phyloP scores from a whole-genome alignment of 768 basidiomycete genomes.

The Tricholoma terreum region DNA sequence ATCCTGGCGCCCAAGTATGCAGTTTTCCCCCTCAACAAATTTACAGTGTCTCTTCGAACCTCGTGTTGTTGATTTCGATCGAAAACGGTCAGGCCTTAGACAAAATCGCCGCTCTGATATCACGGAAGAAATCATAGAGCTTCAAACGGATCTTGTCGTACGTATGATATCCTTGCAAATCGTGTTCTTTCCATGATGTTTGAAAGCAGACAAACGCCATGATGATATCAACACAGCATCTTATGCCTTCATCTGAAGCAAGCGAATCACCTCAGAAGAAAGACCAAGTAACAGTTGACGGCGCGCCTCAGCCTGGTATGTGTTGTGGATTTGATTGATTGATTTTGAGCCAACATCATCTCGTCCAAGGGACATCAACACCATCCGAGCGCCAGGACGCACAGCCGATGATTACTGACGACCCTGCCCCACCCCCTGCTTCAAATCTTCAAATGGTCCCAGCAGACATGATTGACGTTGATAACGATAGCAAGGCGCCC shows the following conservation, averaged over 20 bases:
- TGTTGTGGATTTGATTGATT: neutral
- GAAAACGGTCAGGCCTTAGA: slow-evolving; percentile 54
- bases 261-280: slow-evolving; percentile 18
- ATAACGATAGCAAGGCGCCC: slow-evolving; percentile 39
- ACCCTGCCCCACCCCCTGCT: slow-evolving; percentile 26
- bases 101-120: slow-evolving; percentile 55
- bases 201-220: slow-evolving; percentile 78
- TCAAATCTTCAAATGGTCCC: slow-evolving; percentile 21
- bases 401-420: slow-evolving; percentile 29
- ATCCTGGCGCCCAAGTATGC: slow-evolving; percentile 15
- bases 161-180: slow-evolving; percentile 15
- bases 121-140: slow-evolving; percentile 72
- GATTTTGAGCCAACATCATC: neutral
- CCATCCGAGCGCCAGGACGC: slow-evolving; percentile 29
- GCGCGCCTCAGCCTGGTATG: slow-evolving; percentile 14
- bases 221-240: slow-evolving; percentile 85
- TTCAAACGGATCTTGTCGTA: slow-evolving; percentile 52
- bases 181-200: slow-evolving; percentile 5
- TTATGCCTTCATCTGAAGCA: slow-evolving; percentile 43
- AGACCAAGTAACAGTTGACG: slow-evolving; percentile 3
- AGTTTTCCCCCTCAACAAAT: neutral
- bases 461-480: slow-evolving; percentile 49
- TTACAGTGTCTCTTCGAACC: slow-evolving; percentile 91
- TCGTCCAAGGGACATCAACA: slow-evolving; percentile 13
- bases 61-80: slow-evolving; percentile 85